Evolutionary conservation across 805 yeast genomes (phyloP).

Genomic region (Teunomyces atbi): DNA sequence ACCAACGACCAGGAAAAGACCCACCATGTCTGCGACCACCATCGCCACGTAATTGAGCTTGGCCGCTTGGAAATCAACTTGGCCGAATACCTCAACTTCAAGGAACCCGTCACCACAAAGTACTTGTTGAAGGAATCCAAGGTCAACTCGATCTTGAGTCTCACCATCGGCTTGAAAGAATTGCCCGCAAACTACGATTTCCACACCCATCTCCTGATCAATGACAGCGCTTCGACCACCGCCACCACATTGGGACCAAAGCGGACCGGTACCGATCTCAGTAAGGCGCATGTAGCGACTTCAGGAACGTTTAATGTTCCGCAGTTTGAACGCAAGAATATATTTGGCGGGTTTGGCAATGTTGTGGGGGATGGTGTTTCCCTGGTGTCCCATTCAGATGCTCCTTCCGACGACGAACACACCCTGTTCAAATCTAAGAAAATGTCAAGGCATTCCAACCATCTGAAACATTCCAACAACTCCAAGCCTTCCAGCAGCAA

Average conservation of each 20-base stretch:
- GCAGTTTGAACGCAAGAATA: constrained; percentile 40
- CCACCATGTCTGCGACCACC: neutral
- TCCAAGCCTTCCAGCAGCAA: constrained; percentile 1
- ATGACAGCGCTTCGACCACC: constrained; percentile 20
- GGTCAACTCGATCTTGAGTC: constrained; percentile 72
- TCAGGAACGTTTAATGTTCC: constrained; percentile 30
- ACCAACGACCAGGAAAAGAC: constrained; percentile 11
- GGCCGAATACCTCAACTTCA: constrained; percentile 64
- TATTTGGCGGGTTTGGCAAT: constrained; percentile 52
- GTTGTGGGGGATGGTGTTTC: constrained; percentile 20
- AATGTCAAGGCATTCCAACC: neutral
- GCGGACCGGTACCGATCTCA: neutral
- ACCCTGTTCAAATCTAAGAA: neutral
- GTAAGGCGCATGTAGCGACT: neutral
- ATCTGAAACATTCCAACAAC: neutral
- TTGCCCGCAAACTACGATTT: constrained; percentile 38
- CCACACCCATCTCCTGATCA: constrained; percentile 40
- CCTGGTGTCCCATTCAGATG: neutral
- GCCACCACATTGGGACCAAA: neutral
- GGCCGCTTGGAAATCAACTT: constrained; percentile 71
- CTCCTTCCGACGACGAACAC: neutral
- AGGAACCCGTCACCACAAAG: constrained; percentile 52
- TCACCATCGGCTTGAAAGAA: constrained; percentile 54
- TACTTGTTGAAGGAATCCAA: constrained; percentile 76
- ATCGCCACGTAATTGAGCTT: constrained; percentile 37